Conservation (phyloP, 331 rosid species). For the Telfairia occidentalis region DNA sequence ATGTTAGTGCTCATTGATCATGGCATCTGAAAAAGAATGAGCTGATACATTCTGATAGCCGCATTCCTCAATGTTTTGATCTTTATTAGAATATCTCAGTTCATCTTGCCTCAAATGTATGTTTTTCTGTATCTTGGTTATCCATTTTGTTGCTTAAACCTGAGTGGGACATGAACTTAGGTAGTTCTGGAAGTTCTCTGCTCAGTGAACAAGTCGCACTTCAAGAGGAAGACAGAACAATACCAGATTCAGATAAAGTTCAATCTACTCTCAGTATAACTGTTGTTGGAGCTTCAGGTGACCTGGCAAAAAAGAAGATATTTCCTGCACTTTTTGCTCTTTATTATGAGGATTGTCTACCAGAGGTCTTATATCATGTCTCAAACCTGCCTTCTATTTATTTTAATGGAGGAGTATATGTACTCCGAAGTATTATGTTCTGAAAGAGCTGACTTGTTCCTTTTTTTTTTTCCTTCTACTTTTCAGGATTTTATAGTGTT, state of each 20-base stretch:
- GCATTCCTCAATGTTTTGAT: background rate
- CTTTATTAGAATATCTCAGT: background rate
- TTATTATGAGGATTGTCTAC: constrained; percentile 78
- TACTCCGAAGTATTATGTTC: constrained; percentile 7
- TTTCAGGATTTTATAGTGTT: constrained; percentile 64
- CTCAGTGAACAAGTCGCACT: constrained; percentile 30
- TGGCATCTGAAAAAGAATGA: background rate
- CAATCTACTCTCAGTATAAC: constrained; percentile 66
- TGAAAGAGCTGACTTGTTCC: constrained; percentile 4
- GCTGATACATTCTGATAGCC: background rate
- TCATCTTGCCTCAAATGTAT: background rate
- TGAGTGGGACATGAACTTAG: constrained; percentile 25
- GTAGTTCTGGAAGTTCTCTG: constrained; percentile 45
- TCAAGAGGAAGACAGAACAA: constrained; percentile 27
- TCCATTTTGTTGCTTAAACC: constrained; percentile 10
- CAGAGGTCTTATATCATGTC: constrained; percentile 41
- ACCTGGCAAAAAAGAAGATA: constrained; percentile 92
- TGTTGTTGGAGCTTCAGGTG: constrained; percentile 97
- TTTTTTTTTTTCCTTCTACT: constrained; percentile 5
- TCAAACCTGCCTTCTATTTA: background rate
- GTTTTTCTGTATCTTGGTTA: background rate
- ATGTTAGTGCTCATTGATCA: background rate
- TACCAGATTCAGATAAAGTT: constrained; percentile 29
- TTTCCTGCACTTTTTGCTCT: constrained; percentile 98
- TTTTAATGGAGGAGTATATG: background rate